phyloP scores from a whole-genome alignment of 106 monocot genomes.

The Chionographis japonica region DNA sequence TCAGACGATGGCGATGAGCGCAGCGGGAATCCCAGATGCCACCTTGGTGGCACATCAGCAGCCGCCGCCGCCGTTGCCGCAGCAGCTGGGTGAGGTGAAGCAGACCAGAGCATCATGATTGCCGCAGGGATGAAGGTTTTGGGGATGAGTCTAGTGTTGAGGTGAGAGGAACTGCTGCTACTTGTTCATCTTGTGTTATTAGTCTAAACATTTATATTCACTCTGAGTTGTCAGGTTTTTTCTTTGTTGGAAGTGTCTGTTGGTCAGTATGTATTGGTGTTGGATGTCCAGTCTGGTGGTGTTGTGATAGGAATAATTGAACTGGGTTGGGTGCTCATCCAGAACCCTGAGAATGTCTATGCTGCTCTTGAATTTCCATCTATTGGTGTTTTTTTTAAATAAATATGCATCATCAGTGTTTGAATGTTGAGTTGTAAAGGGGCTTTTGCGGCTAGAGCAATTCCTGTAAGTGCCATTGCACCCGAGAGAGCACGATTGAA shows the following conservation, averaged over 20 bases:
- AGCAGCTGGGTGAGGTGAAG: conserved; percentile 10
- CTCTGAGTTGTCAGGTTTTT: not conserved
- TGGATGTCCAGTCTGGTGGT: not conserved
- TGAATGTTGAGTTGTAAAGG: no score
- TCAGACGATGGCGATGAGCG: conserved; percentile 17
- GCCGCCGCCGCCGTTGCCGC: no score
- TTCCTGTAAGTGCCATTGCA: no score
- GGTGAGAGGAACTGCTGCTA: not conserved
- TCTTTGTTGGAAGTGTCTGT: not conserved
- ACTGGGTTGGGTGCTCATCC: not conserved
- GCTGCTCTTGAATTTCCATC: no score
- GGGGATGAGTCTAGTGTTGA: not conserved
- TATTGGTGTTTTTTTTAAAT: no score
- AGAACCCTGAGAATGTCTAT: no score
- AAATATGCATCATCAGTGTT: no score
- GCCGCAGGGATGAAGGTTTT: not conserved
- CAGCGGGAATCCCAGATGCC: no score
- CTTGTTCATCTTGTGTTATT: no score
- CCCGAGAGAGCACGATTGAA: no score
- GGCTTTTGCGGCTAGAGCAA: no score
- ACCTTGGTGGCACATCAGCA: no score
- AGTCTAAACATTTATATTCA: not conserved
- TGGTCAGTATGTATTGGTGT: not conserved
- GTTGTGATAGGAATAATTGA: conserved; percentile 6
- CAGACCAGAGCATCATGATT: conserved; percentile 25